Evolutionary conservation across 1,139 yeast species (phyloP), one percentile per base, ranked within the genome.

Genomic region (Lodderomyces oxycetoniae): DNA sequence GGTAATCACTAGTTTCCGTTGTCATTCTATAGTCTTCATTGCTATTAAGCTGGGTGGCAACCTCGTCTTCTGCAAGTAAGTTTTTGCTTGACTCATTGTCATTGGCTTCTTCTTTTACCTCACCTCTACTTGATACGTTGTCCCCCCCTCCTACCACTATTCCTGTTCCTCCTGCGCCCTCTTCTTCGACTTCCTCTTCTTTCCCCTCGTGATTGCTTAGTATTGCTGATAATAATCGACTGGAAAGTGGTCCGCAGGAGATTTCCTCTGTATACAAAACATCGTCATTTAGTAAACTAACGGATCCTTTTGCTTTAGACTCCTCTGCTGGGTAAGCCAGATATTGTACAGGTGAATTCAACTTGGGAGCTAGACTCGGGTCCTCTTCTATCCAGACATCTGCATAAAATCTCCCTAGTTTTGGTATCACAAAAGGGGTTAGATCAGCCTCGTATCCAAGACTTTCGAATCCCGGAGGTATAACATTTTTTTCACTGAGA

Each of bases 191-290:
- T 7, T 41, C 45, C n/a, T 53, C 63, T 8, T 48, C 57, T 2
- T 47, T 53, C 3, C 58, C 66, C 39, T 67, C 75, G 27, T 74
- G 75, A 25, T 74, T 75, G 42, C 74, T 73, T 39, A 84, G 55
- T 16, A 91, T 68, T 0, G 97, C 97, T 4, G 95, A 77, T 34
- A 93, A 57, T 32, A 93, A 65, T 40, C 99, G 72, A 20, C 91
- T 79, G 0, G 95, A 84, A 28, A 91, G 66, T 0, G 99, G 98
- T 0, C 99, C 99, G 54, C 95, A 84, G 0, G 95, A 82, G 1
- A 89, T 66, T 15, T 75, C 79, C 41, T 83, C 93, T 0, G 80
- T 68, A 42, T 83, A 93, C 36, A 89, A 57, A 2, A 63, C 59
- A 4, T 74, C 80, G 47, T 87, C 96, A 17, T 57, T 67, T 26